Base-by-base conservation (phyloP, 1,139 yeast species). In the Yueomyces sp. region DNA sequence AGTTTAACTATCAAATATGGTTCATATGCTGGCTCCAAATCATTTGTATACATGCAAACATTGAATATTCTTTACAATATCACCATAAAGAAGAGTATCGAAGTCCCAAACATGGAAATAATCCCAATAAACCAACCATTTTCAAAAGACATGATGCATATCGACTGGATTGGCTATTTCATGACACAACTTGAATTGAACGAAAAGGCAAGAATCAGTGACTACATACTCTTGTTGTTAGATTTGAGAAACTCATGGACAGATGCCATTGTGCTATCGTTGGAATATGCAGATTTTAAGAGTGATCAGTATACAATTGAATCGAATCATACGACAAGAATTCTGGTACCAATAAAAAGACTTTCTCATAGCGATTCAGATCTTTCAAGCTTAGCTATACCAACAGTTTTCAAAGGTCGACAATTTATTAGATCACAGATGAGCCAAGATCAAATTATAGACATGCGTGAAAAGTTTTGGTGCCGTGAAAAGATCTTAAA, bases 401-500 rank as follows among this genome's bases (percentile, higher is more conserved):
- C 97, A n/a, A 78, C 85, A 30, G 64, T 87, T 38, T 54, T 57
- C n/a, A 62, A 82, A 37, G 75, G 78, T 39, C 77, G 78, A 46
- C 96, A 87, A 61, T 84, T 78, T 55, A 69, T 86, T 25, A 81
- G 81, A 52, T 72, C 76, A 41, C 72, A 70, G 42, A 56, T 78
- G 30, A 65, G 76, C 0, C 72, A 63, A 52, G 80, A 72, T 44
- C 83, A 73, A 45, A 68, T 63, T 49, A 58, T 50, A 38, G 70
- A 65, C 42, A 71, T 77, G 63, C 70, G 76, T 46, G 78, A 78
- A 49, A 65, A 75, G 4, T 91, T 87, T 59, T 91, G 98, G 98
- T 72, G 82, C 45, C 66, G 95, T 44, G 78, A 81, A 44, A 69
- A 71, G 44, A 59, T 91, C 2, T 63, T 91, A 43, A 69, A 71